phyloP scores from a whole-genome alignment of 495 filamentous ascomycete genomes.

The Penicillium bialowiezense region DNA sequence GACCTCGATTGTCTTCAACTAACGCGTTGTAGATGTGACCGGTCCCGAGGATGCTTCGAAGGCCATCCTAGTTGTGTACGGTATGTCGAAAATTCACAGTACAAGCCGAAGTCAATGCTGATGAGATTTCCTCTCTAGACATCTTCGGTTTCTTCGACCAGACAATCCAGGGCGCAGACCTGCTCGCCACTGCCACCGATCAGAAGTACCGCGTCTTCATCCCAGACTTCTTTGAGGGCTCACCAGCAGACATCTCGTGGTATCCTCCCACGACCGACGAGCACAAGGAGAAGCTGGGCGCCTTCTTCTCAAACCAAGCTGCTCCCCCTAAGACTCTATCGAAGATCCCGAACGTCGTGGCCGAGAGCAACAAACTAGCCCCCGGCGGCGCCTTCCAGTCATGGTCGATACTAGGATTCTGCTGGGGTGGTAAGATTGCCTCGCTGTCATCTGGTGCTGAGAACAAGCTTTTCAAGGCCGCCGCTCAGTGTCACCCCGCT shows the following conservation, averaged over 20 bases:
- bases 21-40: constrained; percentile 41
- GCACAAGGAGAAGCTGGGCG: constrained; percentile 69
- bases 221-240: constrained; percentile 56
- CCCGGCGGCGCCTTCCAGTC: constrained; percentile 51
- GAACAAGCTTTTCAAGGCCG: constrained; percentile 65
- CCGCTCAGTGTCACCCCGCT: constrained; percentile 74
- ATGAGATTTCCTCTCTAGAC: constrained; percentile 21
- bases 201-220: constrained; percentile 56
- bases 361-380: constrained; percentile 49
- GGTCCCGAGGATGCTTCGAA: constrained; percentile 49
- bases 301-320: constrained; percentile 73
- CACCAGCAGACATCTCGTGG: constrained; percentile 44
- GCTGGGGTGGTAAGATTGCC: constrained; percentile 88
- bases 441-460: constrained; percentile 55
- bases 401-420: constrained; percentile 89
- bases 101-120: not conserved
- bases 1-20: not conserved
- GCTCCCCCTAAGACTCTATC: constrained; percentile 59
- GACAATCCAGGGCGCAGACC: constrained; percentile 57
- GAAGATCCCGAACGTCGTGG: constrained; percentile 61
- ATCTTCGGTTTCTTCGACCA: constrained; percentile 58
- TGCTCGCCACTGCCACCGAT: constrained; percentile 45
- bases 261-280: constrained; percentile 80
- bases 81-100: constrained; percentile 19
- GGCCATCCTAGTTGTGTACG: constrained; percentile 54